Percentiles rank a stretch among this genome's conserved stretches.
These are phyloP conservation scores for Pythium rishiriense DNA, from an alignment of 352 stramenopile species.

Conservation along the genomic window DNA sequence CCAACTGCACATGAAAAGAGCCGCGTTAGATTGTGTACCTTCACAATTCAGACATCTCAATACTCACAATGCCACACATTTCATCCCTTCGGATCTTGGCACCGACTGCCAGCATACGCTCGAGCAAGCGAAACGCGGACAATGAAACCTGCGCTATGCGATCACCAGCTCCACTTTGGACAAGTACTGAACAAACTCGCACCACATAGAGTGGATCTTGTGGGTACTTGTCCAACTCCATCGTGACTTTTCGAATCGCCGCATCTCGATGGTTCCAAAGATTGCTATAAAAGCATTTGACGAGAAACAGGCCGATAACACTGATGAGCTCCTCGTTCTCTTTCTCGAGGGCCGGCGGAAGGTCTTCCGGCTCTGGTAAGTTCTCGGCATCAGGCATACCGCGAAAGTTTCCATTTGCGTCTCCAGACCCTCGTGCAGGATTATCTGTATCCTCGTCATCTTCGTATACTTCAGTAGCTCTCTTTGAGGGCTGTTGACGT, in stretches of 20 bases:
- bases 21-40: not conserved
- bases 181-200: constrained; percentile 64
- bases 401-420: constrained; percentile 51
- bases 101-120: constrained; percentile 58
- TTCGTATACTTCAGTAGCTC: not conserved
- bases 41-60: not conserved
- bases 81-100: constrained; percentile 51
- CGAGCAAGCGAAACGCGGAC: constrained; percentile 66
- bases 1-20: constrained; percentile 38
- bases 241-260: constrained; percentile 82
- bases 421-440: constrained; percentile 11
- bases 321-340: constrained; percentile 77
- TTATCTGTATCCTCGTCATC: constrained; percentile 31
- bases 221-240: constrained; percentile 62
- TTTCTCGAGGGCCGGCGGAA: constrained; percentile 64
- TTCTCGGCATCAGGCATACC: constrained; percentile 71
- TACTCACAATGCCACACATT: constrained; percentile 68
- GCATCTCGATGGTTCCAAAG: constrained; percentile 85
- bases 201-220: constrained; percentile 50
- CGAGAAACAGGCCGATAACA: constrained; percentile 77
- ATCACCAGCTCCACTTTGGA: constrained; percentile 71
- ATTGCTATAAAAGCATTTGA: constrained; percentile 85
- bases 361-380: constrained; percentile 69
- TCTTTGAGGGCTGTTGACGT: constrained; percentile 2
- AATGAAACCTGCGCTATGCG: constrained; percentile 75